Base-by-base conservation (phyloP, 163 green algal species). In the Scenedesmus sp. region DNA sequence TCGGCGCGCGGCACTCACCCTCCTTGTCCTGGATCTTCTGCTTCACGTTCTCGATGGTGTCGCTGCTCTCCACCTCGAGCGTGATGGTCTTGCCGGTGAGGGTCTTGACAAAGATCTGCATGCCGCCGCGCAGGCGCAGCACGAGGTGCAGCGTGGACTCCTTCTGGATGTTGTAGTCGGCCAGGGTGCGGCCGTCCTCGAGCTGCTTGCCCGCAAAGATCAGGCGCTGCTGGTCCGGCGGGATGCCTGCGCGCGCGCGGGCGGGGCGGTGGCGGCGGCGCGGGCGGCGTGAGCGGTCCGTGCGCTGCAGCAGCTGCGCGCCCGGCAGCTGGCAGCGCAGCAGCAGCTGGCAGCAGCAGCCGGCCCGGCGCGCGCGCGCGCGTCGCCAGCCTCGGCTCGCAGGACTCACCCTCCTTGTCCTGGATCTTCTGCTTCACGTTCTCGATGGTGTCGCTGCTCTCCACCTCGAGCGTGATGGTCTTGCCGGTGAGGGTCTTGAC, bases 171-270 rank as follows among this genome's bases (percentile, higher is more conserved):
- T 92, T 94, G 79, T 93, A 95, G 82, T 94, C 91, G 17, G 89
- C 86, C 26, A 95, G 82, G 11, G 90, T 94, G 58, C 89, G 85
- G 34, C 91, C 88, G 66, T 98, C 94, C 91, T 98, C 94, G 63
- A 98, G 90, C 91, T 98, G 95, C 93, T 98, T 98, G 84, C 95
- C 93, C 22, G 95, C 95, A 63, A 98, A 98, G 82, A 98, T 98
- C 58, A 98, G 89, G 44, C 95, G 92, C 92, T 98, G 95, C 90
- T 98, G 94, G 85, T 98, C 93, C 24, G 95, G 93, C 26, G 94
- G 93, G 74, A 98, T 98, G 26, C 93, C 87, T 88, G 76, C 31
- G 42, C 26, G 63, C 9, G 42, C 7, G 39, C 10, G 7, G 39
- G 6, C 7, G 39, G 6, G 39, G 39, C 39, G 39, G 39, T 10